Base-by-base conservation (phyloP, 768 basidiomycete genomes). In the Lentinus tigrinus region DNA sequence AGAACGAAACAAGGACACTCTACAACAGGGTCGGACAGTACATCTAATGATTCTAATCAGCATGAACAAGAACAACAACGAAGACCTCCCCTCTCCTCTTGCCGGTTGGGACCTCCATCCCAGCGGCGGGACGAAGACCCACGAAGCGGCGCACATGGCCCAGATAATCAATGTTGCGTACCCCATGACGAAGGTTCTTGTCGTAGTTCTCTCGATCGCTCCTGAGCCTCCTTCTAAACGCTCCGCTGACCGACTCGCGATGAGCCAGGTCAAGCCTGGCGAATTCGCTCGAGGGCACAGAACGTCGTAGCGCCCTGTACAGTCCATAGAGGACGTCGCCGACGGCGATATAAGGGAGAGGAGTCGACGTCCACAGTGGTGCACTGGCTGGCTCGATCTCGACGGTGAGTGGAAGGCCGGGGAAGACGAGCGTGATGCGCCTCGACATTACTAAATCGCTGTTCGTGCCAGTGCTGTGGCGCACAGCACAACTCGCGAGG, bases 321-420 rank as follows among this genome's bases (percentile, higher is more conserved):
- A 85, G 60, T 0, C 73, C 73, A 19, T 74, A 64, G 21, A 85
- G 68, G 13, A 85, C 77, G 65, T 85, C 85, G 8, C 69, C 70
- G 58, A 85, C 77, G 13, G 76, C 74, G 23, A 78, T 65, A 55
- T 49, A 72, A 14, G 61, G 66, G 10, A 59, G 50, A 11, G 67
- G 62, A 21, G 10, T 19, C n/a, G n/a, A 10, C 13, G 61, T 40
- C 16, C 69, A 69, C 3, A 65, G 40, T 9, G 60, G 27, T 19
- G 47, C 42, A 28, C 0, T 65, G 66, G 13, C 64, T 52, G 60
- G 66, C 42, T 49, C 37, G 52, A 82, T 43, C 31, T 57, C 54
- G 31, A 61, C 34, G 37, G 40, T 40, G 14, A 56, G 54, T 11
- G 60, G 60, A 14, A 44, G 37, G 11, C 34, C 50, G 21, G 55